Percentiles rank a stretch among this genome's conserved stretches.
These are phyloP conservation scores for Saccharomyces kudriavzevii DNA, from an alignment of 805 yeast genomes.

Conservation along the genomic window DNA sequence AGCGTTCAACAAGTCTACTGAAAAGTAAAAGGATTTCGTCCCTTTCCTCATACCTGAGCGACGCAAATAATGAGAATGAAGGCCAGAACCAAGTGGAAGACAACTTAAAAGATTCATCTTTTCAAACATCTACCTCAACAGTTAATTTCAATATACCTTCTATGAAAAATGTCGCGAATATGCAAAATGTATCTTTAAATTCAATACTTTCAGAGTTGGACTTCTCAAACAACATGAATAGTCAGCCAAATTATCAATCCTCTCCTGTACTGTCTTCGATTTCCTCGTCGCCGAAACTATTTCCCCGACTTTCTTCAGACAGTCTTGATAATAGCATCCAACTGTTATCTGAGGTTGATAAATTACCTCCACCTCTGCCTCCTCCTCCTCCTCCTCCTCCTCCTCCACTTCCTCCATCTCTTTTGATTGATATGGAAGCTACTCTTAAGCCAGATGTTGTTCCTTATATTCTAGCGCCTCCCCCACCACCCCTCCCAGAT, in stretches of 20 bases:
- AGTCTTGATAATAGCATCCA: background rate
- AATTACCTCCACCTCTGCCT: constrained; percentile 20
- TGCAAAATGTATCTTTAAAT: background rate
- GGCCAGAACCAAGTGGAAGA: background rate
- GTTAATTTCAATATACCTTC: background rate
- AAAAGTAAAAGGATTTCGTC: constrained; percentile 22
- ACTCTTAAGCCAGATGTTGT: background rate
- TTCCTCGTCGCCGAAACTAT: background rate
- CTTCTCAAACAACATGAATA: background rate
- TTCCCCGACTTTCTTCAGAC: background rate
- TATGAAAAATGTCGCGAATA: background rate
- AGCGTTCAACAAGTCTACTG: constrained; percentile 6
- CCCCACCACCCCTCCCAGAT: constrained; percentile 31
- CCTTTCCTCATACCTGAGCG: constrained; percentile 11
- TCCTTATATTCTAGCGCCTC: constrained; percentile 31
- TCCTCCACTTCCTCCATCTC: constrained; percentile 13
- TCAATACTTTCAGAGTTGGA: background rate
- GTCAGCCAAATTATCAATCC: background rate
- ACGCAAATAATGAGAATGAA: background rate
- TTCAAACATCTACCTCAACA: background rate
- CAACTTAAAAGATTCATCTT: background rate
- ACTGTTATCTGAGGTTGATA: background rate
- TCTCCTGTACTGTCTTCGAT: background rate
- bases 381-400: constrained; percentile 17
- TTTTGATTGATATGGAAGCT: constrained; percentile 3